Conservation (phyloP, 805 yeast genomes). For the Debaryomyces maramus region DNA sequence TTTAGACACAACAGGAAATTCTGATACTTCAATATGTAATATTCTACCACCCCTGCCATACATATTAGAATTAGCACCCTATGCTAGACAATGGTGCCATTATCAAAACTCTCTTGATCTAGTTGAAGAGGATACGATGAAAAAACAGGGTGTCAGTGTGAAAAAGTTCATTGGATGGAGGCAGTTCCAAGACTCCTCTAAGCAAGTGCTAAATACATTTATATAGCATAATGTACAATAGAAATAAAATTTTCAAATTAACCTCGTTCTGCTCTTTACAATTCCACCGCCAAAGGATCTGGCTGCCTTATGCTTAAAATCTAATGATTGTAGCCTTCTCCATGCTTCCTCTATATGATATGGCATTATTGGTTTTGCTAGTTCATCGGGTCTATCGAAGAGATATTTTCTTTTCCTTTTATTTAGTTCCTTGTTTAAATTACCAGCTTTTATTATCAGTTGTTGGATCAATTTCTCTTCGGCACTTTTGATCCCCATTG, state of each 20-base stretch:
- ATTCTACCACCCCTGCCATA: slow-evolving; percentile 26
- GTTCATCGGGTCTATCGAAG: slow-evolving; percentile 87
- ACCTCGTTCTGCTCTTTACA: slow-evolving; percentile 50
- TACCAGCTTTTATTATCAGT: slow-evolving; percentile 21
- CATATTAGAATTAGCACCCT: slow-evolving; percentile 32
- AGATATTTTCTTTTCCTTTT: slow-evolving; percentile 51
- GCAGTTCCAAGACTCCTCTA: slow-evolving; percentile 27
- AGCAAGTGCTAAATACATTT: slow-evolving; percentile 12
- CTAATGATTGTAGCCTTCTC: slow-evolving; percentile 66
- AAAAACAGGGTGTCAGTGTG: slow-evolving; percentile 18
- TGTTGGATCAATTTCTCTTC: slow-evolving; percentile 54
- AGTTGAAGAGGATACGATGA: slow-evolving; percentile 17
- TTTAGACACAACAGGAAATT: slow-evolving; percentile 23
- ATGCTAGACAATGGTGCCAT: slow-evolving; percentile 31
- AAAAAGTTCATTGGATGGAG: slow-evolving; percentile 35
- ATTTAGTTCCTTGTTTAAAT: slow-evolving; percentile 32
- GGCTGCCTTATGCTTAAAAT: slow-evolving; percentile 59
- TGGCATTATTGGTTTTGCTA: slow-evolving; percentile 73
- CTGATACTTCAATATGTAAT: slow-evolving; percentile 34
- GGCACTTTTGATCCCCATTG: slow-evolving; percentile 71
- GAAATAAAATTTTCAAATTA: slow-evolving; percentile 33
- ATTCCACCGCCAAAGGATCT: slow-evolving; percentile 74
- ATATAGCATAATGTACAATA: slow-evolving; percentile 3
- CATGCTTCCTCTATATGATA: slow-evolving; percentile 88
- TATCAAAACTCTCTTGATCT: slow-evolving; percentile 29